Evolutionary conservation across 1,139 yeast genomes (phyloP).

Genomic region (Hemisphaericaspora subhashii): DNA sequence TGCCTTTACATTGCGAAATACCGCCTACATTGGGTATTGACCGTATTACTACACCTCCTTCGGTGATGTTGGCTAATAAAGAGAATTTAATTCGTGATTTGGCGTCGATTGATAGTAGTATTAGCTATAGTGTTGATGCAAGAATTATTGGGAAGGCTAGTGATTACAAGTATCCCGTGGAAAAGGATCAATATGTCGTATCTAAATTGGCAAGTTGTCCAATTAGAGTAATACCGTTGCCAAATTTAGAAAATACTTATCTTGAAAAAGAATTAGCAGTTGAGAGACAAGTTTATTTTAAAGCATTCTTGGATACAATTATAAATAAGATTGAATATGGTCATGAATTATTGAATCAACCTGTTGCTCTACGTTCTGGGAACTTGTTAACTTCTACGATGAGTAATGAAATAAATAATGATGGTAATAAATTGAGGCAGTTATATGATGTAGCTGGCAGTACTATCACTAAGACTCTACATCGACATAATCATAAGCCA

Average conservation of each 20-base stretch:
- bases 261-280: slow-evolving; percentile 19
- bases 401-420: slow-evolving; percentile 10
- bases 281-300: slow-evolving; percentile 30
- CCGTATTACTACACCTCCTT: slow-evolving; percentile 23
- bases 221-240: slow-evolving; percentile 38
- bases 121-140: slow-evolving; percentile 41
- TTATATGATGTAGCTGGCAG: slow-evolving; percentile 27
- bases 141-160: slow-evolving; percentile 45
- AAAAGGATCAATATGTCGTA: slow-evolving; percentile 37
- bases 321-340: slow-evolving; percentile 34
- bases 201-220: slow-evolving; percentile 37
- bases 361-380: slow-evolving; percentile 6
- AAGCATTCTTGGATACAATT: slow-evolving; percentile 38
- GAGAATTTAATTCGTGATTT: slow-evolving; percentile 30
- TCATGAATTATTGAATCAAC: slow-evolving; percentile 16
- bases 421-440: slow-evolving; percentile 31
- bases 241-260: slow-evolving; percentile 24
- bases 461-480: slow-evolving; percentile 3
- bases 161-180: slow-evolving; percentile 25
- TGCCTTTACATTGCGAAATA: slow-evolving; percentile 36
- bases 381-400: slow-evolving; percentile 10
- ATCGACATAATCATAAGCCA: slow-evolving; percentile 17
- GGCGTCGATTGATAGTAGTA: slow-evolving; percentile 38
- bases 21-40: slow-evolving; percentile 43
- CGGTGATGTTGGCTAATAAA: slow-evolving; percentile 24